Evolutionary conservation across 2,329 filamentous ascomycete genomes (phyloP), one percentile per base, ranked within the genome.

Genomic region (Didymella exigua): DNA sequence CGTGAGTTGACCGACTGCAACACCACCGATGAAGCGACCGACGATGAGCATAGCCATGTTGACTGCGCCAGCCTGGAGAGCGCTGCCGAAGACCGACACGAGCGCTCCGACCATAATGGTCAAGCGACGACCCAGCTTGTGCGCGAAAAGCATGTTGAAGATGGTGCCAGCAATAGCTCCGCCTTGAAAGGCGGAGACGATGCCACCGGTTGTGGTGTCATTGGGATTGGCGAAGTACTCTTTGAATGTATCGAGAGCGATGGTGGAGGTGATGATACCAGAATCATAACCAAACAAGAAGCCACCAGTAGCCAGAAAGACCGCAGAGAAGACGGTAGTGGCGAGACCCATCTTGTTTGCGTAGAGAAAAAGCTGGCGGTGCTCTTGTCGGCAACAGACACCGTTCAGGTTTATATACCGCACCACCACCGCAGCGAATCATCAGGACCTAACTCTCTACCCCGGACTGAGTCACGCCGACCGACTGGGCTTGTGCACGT

Each of bases 1-100:
- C 5, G 59, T 63, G 14, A 67, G 59, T 34, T 58, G 57, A 3
- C 81, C 81, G n/a, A 82, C 73, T 1, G 79, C 80, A 11, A 81
- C 49, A 4, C 81, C 81, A 10, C 79, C 80, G 56, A 82, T 77
- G 58, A 80, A 77, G 49, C 81, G 77, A 6, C 80, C 81, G n/a
- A 75, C 66, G 31, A 82, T 79, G 10, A 83, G 66, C 76, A 81
- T 81, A 16, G 70, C 69, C 49, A 77, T 67, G 41, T 66, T 69
- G 9, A 70, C 58, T 0, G 75, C 67, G 18, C 72, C 75, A 27
- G 72, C 73, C 54, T 77, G 75, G 5, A 78, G 62, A 14, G 69
- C 70, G 36, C 66, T 66, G 9, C 73, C 75, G 10, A 76, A 45
- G 5, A 66, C 56, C 5, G 69, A 72, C 9, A 77, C 55, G 5